Evolutionary conservation across 495 filamentous ascomycete genomes (phyloP), one percentile per base, ranked within the genome.

Genomic region (Xylaria nigripes): DNA sequence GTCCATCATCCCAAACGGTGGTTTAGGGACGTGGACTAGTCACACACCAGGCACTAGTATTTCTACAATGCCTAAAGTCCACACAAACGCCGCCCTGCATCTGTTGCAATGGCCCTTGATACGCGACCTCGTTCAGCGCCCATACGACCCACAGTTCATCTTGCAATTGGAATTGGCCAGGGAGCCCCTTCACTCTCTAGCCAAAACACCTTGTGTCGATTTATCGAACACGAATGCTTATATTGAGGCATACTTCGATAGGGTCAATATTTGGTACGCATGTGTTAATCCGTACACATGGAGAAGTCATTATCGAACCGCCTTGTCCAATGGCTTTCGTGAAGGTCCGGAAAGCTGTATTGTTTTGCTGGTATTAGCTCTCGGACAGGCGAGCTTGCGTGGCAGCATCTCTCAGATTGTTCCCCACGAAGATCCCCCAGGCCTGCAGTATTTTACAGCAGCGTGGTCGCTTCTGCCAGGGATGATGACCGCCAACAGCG

Each of bases 251-350:
- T 90, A 86, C 69, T 92, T 92, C 59, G 81, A 84, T 41, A 76
- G 83, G 22, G 87, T 88, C 51, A 90, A 90, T 62, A 77, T 88
- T 5, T 92, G 87, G 86, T 90, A 90, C 57, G 87, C 87, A 29
- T 87, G 85, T 66, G 86, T 92, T 49, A 90, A 89, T 66, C 87
- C 87, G 21, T 87, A 84, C 68, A 86, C 81, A 18, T 92, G 87
- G 87, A 74, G 77, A n/a, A 80, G 77, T 53, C 84, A 88, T 66
- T 90, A 90, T 64, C 75, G 78, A 18, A 83, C 76, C 6, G 87
- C 87, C 0, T 73, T 88, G 2, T 84, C 85, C 1, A 80, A 81
- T 54, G 80, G 82, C 6, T 90, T 90, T 58, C 81, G 84, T 48
- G 81, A 86, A 54, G 86, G 87, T 1, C 81, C 86, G 0, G 87